Conservation (phyloP, 1,284 basidiomycete genomes). For the Peniophora sp. region DNA sequence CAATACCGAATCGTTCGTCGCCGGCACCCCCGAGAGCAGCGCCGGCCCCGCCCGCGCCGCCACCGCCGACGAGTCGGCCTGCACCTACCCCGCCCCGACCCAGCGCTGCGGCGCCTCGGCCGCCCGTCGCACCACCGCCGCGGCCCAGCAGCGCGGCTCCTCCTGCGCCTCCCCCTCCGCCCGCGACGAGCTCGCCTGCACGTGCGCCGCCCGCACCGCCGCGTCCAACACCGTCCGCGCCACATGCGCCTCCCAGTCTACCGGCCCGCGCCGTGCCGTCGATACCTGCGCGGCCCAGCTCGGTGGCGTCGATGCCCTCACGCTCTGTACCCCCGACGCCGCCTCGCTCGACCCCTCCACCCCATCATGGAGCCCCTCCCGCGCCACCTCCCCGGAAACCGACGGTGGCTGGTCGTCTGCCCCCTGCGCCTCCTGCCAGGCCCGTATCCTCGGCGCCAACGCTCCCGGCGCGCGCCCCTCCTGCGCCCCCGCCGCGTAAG, state of each 20-base stretch:
- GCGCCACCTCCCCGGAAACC: constrained; percentile 27
- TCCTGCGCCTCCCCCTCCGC: constrained; percentile 15
- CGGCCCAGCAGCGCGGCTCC: constrained; percentile 22
- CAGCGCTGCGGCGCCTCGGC: constrained; percentile 6
- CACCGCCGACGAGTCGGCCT: constrained; percentile 21
- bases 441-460: constrained; percentile 25
- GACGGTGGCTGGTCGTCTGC: constrained; percentile 18
- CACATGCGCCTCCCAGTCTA: constrained; percentile 17
- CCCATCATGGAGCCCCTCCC: constrained; percentile 13
- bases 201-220: constrained; percentile 16
- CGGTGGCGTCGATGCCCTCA: too few species aligned
- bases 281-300: constrained; percentile 18
- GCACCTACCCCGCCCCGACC: constrained; percentile 19
- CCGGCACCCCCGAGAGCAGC: too few species aligned
- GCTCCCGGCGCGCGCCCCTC: constrained; percentile 13
- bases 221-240: constrained; percentile 25
- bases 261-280: constrained; percentile 22
- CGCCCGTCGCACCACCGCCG: constrained; percentile 22
- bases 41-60: constrained; percentile 22
- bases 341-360: not conserved
- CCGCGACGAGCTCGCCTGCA: too few species aligned
- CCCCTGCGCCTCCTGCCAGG: constrained; percentile 15
- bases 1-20: constrained; percentile 47
- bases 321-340: constrained; percentile 19
- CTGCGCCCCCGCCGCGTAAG: constrained; percentile 19